Evolutionary conservation across 176 grass and related monocot species (phyloP).

Genomic region (Pharus latifolius): DNA sequence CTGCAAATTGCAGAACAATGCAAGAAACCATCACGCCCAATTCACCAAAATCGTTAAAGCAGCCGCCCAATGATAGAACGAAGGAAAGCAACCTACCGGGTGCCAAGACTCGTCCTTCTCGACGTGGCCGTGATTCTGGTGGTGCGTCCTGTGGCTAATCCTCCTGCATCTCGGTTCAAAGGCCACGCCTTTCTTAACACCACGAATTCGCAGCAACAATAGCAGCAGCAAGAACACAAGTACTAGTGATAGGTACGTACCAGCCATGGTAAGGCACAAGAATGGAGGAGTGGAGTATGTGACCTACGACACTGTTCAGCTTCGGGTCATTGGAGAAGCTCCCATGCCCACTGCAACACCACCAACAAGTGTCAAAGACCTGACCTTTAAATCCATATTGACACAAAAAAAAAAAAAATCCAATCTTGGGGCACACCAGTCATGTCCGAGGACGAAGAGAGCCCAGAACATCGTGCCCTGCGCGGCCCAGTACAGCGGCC

Average conservation of each 20-base stretch:
- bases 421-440: constrained; percentile 36
- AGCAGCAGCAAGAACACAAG: not conserved
- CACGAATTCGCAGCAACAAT: not conserved
- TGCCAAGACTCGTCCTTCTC: constrained; percentile 67
- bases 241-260: constrained; percentile 10
- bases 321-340: constrained; percentile 49
- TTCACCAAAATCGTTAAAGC: not conserved
- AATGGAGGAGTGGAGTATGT: constrained; percentile 72
- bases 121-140: constrained; percentile 54
- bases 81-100: constrained; percentile 22
- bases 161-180: constrained; percentile 45
- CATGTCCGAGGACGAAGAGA: constrained; percentile 89
- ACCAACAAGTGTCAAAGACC: not conserved
- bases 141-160: constrained; percentile 95
- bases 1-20: constrained; percentile 3
- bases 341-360: constrained; percentile 42
- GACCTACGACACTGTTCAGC: constrained; percentile 61
- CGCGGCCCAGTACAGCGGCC: constrained; percentile 73
- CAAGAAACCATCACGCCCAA: not conserved
- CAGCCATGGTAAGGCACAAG: constrained; percentile 63
- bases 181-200: not conserved
- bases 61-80: not conserved
- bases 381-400: not conserved
- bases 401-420: not conserved
- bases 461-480: constrained; percentile 98